phyloP scores from a whole-genome alignment of 192 early-diverging fungal species.

The Backusella sp. region DNA sequence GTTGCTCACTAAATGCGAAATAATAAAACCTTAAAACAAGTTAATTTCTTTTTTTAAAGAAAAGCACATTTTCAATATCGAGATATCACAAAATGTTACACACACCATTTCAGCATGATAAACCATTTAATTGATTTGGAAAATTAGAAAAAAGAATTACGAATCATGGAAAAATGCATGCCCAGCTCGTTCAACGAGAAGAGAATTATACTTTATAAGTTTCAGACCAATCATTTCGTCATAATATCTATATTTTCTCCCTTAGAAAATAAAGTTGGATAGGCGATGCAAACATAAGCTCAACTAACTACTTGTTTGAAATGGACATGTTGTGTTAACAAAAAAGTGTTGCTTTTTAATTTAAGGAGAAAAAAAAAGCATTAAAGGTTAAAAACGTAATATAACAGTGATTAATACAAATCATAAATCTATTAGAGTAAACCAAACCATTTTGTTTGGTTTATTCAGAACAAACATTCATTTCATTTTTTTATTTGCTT shows the following conservation, averaged over 20 bases:
- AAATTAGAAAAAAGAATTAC: neutral
- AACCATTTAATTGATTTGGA: neutral
- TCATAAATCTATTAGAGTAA: neutral
- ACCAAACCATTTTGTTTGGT: neutral
- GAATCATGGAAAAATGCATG: neutral
- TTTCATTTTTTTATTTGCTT: neutral
- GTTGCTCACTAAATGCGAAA: neutral
- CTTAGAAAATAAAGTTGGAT: neutral
- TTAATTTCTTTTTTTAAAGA: neutral
- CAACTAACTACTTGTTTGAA: neutral
- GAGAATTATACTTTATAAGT: neutral
- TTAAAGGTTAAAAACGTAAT: neutral
- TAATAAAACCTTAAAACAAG: neutral
- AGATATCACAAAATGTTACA: neutral
- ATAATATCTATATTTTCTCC: constrained; percentile 4
- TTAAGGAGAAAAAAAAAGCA: neutral
- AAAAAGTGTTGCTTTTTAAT: neutral
- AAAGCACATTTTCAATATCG: neutral
- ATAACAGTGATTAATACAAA: neutral
- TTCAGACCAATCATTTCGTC: constrained; percentile 7
- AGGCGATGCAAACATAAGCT: neutral
- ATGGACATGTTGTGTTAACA: neutral
- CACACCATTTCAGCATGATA: neutral
- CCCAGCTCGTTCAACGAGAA: neutral
- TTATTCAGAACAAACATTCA: neutral